These are phyloP conservation scores for Cocos nucifera DNA, from an alignment of 176 grass and related monocot species.

Conservation along the genomic window DNA sequence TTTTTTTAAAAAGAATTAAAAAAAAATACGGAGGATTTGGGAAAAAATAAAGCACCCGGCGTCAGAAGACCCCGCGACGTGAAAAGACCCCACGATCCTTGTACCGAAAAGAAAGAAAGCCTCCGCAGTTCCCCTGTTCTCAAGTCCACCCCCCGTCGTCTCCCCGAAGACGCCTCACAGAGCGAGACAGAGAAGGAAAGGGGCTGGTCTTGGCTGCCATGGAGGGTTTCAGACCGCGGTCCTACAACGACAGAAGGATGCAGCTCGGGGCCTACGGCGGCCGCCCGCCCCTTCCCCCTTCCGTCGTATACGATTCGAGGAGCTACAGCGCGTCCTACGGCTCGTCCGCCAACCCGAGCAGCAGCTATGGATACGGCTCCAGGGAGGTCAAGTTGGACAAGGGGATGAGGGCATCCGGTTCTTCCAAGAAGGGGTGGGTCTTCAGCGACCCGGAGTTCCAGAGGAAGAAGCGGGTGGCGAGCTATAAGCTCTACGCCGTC, in stretches of 20 bases:
- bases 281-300: constrained; percentile 13
- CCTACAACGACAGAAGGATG: constrained; percentile 44
- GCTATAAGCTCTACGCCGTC: constrained; percentile 72
- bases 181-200: constrained; percentile 25
- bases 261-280: constrained; percentile 53
- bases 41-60: too few species aligned
- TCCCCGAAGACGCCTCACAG: too few species aligned
- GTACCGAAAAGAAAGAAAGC: too few species aligned
- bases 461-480: constrained; percentile 65
- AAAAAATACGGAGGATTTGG: too few species aligned
- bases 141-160: too few species aligned
- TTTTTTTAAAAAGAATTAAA: too few species aligned
- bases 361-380: constrained; percentile 2
- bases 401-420: constrained; percentile 22
- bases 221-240: constrained; percentile 53
- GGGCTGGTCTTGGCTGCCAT: constrained; percentile 36
- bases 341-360: constrained; percentile 36
- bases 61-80: too few species aligned
- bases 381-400: background rate
- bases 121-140: too few species aligned
- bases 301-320: background rate
- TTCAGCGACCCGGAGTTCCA: constrained; percentile 63
- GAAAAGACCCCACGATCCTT: too few species aligned
- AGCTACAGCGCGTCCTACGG: constrained; percentile 19
- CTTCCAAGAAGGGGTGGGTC: constrained; percentile 31